These are phyloP conservation scores for Syzygium malaccense DNA, from an alignment of 441 rosid species.

Conservation along the genomic window DNA sequence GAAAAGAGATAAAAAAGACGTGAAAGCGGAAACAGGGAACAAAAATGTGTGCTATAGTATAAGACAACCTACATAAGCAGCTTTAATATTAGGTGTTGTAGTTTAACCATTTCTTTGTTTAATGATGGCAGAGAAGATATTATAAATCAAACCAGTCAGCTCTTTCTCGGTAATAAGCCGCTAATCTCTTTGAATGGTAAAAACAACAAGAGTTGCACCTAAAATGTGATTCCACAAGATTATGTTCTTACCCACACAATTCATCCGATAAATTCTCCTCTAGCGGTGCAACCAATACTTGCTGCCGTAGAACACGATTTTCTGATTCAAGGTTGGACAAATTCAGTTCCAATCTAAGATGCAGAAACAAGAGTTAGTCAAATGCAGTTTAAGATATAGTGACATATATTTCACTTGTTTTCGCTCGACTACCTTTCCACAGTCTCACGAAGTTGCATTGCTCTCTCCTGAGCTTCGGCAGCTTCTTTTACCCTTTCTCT, in stretches of 20 bases:
- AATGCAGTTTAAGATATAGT: not conserved
- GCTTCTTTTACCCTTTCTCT: constrained; percentile 33
- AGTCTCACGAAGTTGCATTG: constrained; percentile 36
- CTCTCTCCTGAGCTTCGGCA: constrained; percentile 40
- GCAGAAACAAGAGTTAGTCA: constrained; percentile 9
- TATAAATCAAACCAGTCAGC: not conserved
- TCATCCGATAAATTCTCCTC: constrained; percentile 33
- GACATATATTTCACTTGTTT: constrained; percentile 1
- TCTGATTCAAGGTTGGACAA: constrained; percentile 60
- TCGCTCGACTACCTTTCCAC: constrained; percentile 29
- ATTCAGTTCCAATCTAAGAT: constrained; percentile 40
- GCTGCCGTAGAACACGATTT: constrained; percentile 70
- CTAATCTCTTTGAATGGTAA: not conserved
- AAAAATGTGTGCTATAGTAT: not conserved
- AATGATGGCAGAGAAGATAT: not conserved
- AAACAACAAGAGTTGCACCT: not conserved
- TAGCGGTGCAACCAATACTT: constrained; percentile 43
- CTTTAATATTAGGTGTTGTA: not conserved
- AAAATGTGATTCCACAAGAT: not conserved
- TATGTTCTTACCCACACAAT: constrained; percentile 24
- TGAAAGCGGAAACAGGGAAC: not conserved
- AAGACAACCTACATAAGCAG: not conserved
- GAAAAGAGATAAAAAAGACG: not conserved
- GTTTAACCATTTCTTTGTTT: not conserved
- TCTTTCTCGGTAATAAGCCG: not conserved